Conservation (phyloP, 2,329 filamentous ascomycete species). For the Trichophyton rubrum region DNA sequence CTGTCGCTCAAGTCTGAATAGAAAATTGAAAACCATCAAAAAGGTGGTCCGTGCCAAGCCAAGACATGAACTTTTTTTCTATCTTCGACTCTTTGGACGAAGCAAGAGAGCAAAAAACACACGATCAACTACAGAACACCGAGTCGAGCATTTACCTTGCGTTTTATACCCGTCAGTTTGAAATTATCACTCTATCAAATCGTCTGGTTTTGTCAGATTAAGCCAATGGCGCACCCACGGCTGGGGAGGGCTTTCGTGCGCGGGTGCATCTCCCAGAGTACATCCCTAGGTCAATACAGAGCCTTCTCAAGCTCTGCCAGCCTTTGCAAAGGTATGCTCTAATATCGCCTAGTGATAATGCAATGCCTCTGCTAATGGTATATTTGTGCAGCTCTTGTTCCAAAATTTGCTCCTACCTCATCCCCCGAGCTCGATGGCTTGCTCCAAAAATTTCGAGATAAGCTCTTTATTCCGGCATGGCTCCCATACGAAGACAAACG, state of each 20-base stretch:
- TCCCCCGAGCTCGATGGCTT: slow-evolving; percentile 31
- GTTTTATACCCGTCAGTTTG: neutral
- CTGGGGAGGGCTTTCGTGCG: slow-evolving; percentile 29
- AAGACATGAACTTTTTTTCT: slow-evolving; percentile 6
- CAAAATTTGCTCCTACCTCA: slow-evolving; percentile 28
- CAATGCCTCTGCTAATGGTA: neutral
- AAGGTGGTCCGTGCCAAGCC: slow-evolving; percentile 6
- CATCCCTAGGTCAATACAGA: slow-evolving; percentile 10
- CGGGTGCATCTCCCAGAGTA: slow-evolving; percentile 24
- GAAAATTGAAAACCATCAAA: slow-evolving; percentile 2
- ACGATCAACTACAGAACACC: neutral
- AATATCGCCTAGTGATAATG: neutral
- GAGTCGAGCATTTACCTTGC: neutral
- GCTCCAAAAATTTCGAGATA: slow-evolving; percentile 31
- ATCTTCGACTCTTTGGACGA: slow-evolving; percentile 15
- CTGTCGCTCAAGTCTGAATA: neutral
- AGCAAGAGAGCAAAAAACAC: neutral
- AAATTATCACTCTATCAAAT: neutral
- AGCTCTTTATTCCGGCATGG: slow-evolving; percentile 33
- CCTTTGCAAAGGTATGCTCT: slow-evolving; percentile 22
- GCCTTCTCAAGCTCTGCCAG: slow-evolving; percentile 23
- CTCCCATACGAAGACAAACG: slow-evolving; percentile 27
- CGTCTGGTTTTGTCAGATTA: too few relatives aligned
- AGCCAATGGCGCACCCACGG: slow-evolving; percentile 28
- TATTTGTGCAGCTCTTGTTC: slow-evolving; percentile 20